Conservation (phyloP, 2,329 filamentous ascomycete genomes). For the Chalaropsis ovoidea region DNA sequence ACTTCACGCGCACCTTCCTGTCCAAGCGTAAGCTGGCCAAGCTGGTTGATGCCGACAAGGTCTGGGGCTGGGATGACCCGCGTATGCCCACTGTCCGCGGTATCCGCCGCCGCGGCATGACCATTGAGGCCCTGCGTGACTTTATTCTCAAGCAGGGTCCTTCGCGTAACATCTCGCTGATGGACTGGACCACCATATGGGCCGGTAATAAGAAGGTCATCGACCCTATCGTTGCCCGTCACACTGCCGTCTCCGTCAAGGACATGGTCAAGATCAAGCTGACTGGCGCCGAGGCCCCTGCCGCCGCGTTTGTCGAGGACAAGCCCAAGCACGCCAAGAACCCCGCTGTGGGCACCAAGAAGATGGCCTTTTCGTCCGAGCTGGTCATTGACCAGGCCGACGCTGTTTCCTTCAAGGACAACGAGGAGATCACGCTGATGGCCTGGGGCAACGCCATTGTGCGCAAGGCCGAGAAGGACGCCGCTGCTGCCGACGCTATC, state of each 20-base stretch:
- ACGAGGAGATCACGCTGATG: slow-evolving; percentile 93
- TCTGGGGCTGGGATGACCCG: slow-evolving; percentile 79
- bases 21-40: slow-evolving; percentile 82
- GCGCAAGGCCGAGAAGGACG: slow-evolving; percentile 38
- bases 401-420: slow-evolving; percentile 65
- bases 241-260: slow-evolving; percentile 62
- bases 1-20: slow-evolving; percentile 72
- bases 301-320: slow-evolving; percentile 55
- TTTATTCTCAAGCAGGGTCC: slow-evolving; percentile 80
- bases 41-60: slow-evolving; percentile 64
- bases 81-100: slow-evolving; percentile 78
- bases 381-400: slow-evolving; percentile 81
- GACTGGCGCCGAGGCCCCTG: slow-evolving; percentile 56
- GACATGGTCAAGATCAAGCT: slow-evolving; percentile 62
- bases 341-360: slow-evolving; percentile 70
- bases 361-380: slow-evolving; percentile 65
- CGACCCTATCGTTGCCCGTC: slow-evolving; percentile 62
- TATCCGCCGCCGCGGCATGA: slow-evolving; percentile 68
- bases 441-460: slow-evolving; percentile 75
- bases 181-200: slow-evolving; percentile 73
- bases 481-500: slow-evolving; percentile 45
- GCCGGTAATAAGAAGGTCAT: slow-evolving; percentile 71
- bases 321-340: slow-evolving; percentile 89
- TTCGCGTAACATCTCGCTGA: slow-evolving; percentile 70
- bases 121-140: slow-evolving; percentile 65